Percentiles rank a stretch among this genome's conserved stretches.
These are phyloP conservation scores for Aspergillus leporis DNA, from an alignment of 495 filamentous ascomycete species.

Conservation along the genomic window DNA sequence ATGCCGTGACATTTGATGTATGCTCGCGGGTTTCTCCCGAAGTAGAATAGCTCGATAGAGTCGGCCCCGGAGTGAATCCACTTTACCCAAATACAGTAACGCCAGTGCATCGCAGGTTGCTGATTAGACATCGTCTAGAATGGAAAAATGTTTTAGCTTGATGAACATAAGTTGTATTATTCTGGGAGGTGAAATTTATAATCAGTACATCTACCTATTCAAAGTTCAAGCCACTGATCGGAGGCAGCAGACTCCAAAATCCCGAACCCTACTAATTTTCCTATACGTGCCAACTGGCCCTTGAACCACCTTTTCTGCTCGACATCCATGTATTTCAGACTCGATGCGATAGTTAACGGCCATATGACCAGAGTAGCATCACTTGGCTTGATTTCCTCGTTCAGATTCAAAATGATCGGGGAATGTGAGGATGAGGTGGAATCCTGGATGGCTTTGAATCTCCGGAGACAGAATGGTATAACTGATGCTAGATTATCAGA, in stretches of 20 bases:
- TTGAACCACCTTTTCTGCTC: neutral
- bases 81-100: neutral
- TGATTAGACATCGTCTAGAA: too few relatives aligned
- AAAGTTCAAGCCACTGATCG: conserved; percentile 2
- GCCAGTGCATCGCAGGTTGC: too few relatives aligned
- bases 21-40: neutral
- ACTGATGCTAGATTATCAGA: neutral
- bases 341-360: conserved; percentile 5
- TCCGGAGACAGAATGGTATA: neutral
- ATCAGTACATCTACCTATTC: neutral
- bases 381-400: neutral
- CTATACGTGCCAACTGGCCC: neutral
- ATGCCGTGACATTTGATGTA: neutral
- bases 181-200: neutral
- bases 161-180: too few relatives aligned
- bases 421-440: neutral
- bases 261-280: neutral
- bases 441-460: neutral
- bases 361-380: conserved; percentile 2
- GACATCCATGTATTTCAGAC: neutral
- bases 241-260: neutral
- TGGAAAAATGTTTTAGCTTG: too few relatives aligned
- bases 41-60: neutral
- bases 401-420: neutral
- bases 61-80: neutral